Base-by-base conservation (phyloP, 441 rosid genomes). In the Arabidopsis hybrid region DNA sequence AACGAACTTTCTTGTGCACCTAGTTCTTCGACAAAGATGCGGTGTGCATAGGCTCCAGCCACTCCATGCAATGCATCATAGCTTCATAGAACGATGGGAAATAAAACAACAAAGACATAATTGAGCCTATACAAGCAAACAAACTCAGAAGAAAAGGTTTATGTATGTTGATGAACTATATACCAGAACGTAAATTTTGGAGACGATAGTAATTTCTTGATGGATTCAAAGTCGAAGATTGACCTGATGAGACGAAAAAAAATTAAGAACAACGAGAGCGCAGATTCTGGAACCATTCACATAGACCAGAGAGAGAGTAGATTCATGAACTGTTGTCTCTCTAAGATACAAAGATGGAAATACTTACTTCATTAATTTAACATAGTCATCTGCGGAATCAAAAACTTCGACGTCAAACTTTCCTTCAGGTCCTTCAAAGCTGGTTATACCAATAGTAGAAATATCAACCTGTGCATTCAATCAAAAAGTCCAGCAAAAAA, bases 61-160 rank as follows among this genome's bases (percentile, higher is more conserved):
- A 92, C 99, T 75, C 97, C 99, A 78, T 92, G 97, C 45, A 95
- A 71, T 43, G 96, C 98, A 78, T 95, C 98, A 83, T 84, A 91
- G 78, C 99, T 90, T 82, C 74, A 80, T 29, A 76, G 12, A 56
- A 40, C 39, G 62, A 8, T 0, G 67, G 40, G 35, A 70, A 49
- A 31, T 11, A 63, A 8, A 57, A 46, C 62, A 47, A 38, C 2
- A 58, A 13, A 4, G 32, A 14, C 18, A 56, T 16, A 29, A 8
- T 14, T 5, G 11, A 17, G 53, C 53, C 11, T 16, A 16, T 49
- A 7, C 12, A 8, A 2, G 53, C 53, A 16, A 49, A 49, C 8
- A 55, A 64, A 26, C 57, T 55, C 56, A 60, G 40, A 65, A 26
- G 53, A 52, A 18, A 17, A 18, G 45, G 63, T 60, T 43, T 7